Percentiles rank a stretch among this genome's conserved stretches.
phyloP scores from a whole-genome alignment of 2,329 filamentous ascomycete genomes.

The Colletotrichum tofieldiae region DNA sequence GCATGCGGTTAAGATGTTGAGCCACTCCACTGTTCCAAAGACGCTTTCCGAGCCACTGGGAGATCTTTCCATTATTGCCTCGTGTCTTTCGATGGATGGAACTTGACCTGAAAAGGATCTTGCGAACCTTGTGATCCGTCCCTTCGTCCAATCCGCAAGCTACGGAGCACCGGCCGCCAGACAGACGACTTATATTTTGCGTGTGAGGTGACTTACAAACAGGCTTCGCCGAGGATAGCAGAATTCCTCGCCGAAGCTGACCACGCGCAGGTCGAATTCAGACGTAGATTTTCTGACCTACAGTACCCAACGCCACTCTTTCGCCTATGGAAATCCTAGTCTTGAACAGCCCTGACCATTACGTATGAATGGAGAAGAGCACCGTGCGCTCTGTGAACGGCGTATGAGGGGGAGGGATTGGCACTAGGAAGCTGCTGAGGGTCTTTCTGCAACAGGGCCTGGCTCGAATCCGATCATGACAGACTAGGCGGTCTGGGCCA shows the following conservation, averaged over 20 bases:
- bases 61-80: not conserved
- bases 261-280: not conserved
- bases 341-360: no score
- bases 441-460: not conserved
- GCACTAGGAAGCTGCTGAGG: not conserved
- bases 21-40: not conserved
- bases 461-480: not conserved
- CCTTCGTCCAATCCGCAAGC: not conserved
- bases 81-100: not conserved
- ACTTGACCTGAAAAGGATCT: not conserved
- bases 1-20: constrained; percentile 6
- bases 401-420: not conserved
- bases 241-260: not conserved
- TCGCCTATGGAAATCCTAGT: not conserved
- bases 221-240: not conserved
- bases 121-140: no score
- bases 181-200: not conserved
- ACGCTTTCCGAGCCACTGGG: not conserved
- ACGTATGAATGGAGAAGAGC: not conserved
- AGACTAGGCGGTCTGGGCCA: constrained; percentile 22
- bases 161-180: not conserved
- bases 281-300: not conserved
- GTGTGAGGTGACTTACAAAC: no score
- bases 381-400: not conserved
- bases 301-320: no score